Conservation (phyloP, 805 yeast species). For the Metschnikowia corniflorae region DNA sequence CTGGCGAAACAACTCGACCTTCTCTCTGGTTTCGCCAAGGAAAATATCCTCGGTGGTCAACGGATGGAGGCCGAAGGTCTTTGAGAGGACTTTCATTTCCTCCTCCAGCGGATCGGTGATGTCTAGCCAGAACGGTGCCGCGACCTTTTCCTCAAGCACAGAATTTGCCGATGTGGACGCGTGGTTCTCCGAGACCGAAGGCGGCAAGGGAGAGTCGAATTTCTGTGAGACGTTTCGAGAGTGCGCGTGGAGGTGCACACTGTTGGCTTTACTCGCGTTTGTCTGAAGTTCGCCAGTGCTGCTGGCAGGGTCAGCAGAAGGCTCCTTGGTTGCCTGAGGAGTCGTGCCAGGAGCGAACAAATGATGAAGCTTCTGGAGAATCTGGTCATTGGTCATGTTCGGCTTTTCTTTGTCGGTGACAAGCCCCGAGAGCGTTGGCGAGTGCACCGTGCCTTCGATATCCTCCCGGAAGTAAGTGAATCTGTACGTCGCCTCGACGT, state of each 20-base stretch:
- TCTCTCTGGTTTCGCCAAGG: slow-evolving; percentile 90
- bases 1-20: slow-evolving; percentile 86
- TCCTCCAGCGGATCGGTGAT: slow-evolving; percentile 92
- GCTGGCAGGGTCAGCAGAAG: neutral
- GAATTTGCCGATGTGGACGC: slow-evolving; percentile 12
- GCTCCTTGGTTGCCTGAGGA: slow-evolving; percentile 1
- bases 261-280: neutral
- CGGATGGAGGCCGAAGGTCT: slow-evolving; percentile 93
- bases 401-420: slow-evolving; percentile 11
- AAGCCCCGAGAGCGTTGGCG: slow-evolving; percentile 83
- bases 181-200: slow-evolving; percentile 2
- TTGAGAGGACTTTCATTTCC: slow-evolving; percentile 88
- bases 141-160: slow-evolving; percentile 4
- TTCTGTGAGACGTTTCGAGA: slow-evolving; percentile 5
- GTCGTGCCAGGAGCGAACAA: slow-evolving; percentile 8
- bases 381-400: slow-evolving; percentile 11
- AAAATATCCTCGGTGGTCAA: slow-evolving; percentile 93
- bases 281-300: neutral
- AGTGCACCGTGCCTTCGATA: slow-evolving; percentile 81
- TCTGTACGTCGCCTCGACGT: slow-evolving; percentile 47
- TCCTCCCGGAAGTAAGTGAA: slow-evolving; percentile 93
- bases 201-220: slow-evolving; percentile 5
- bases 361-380: slow-evolving; percentile 8
- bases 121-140: slow-evolving; percentile 76
- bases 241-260: neutral